Evolutionary conservation across 1,284 basidiomycete species (phyloP).

Genomic region (Ceraceosorus guamensis): DNA sequence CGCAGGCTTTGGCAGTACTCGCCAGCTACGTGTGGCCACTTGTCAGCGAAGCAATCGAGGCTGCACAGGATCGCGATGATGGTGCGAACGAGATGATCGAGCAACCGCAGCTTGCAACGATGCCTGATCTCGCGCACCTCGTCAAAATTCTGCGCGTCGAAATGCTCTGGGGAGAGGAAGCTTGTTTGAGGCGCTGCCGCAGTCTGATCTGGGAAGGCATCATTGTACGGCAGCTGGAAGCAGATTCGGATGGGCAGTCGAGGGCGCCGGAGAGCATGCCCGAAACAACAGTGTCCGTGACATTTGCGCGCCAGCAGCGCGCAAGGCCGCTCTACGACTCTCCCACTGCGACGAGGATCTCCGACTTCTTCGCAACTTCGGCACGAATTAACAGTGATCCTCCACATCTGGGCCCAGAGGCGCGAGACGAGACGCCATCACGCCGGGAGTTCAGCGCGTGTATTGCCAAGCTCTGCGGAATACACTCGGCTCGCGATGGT

Average conservation of each 20-base stretch:
- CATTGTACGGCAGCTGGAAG: background rate
- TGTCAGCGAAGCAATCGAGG: background rate
- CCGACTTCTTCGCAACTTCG: background rate
- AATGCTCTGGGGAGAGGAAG: background rate
- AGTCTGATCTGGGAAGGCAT: background rate
- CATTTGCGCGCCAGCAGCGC: background rate
- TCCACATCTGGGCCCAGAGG: background rate
- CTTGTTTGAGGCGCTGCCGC: background rate
- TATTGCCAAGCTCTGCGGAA: background rate
- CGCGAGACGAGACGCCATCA: background rate
- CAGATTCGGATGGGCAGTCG: too few relatives aligned
- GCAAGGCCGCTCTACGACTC: background rate
- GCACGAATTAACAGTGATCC: background rate
- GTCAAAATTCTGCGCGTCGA: background rate
- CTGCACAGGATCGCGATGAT: background rate
- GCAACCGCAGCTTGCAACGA: too few relatives aligned
- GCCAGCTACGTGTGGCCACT: constrained; percentile 8
- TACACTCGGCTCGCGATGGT: background rate
- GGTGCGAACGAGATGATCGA: background rate
- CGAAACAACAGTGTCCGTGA: background rate
- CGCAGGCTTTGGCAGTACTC: constrained; percentile 2
- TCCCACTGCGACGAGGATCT: background rate
- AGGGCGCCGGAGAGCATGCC: too few relatives aligned
- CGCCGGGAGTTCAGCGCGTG: background rate
- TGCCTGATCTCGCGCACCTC: too few relatives aligned